Evolutionary conservation across 2,329 filamentous ascomycete genomes (phyloP).

Genomic region (Zymoseptoria brevis): DNA sequence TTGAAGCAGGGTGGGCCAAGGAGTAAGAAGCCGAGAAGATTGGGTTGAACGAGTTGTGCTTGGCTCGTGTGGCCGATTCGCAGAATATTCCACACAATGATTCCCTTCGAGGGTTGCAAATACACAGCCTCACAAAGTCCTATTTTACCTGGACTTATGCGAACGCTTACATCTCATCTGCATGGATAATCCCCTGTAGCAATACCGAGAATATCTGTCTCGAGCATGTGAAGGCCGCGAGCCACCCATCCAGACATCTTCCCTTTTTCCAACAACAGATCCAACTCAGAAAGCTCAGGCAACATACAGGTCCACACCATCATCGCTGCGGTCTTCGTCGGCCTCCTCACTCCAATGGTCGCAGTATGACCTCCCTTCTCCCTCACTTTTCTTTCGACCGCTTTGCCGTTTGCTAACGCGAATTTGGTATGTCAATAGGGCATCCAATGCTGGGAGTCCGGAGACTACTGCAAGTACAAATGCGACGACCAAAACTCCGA

Average conservation of each 20-base stretch:
- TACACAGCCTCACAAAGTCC: no score
- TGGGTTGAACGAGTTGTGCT: constrained; percentile 45
- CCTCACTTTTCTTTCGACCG: neutral
- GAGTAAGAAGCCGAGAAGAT: constrained; percentile 72
- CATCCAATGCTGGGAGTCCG: neutral
- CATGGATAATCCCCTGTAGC: neutral
- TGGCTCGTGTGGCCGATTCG: neutral
- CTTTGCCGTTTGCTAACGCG: neutral
- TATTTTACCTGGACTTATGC: no score
- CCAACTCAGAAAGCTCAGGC: neutral
- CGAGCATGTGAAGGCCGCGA: neutral
- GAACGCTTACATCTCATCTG: neutral
- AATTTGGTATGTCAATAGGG: neutral
- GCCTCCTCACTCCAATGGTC: neutral
- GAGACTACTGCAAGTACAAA: neutral
- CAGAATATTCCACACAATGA: neutral
- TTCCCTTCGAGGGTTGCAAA: neutral
- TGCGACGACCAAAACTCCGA: neutral
- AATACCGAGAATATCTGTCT: neutral
- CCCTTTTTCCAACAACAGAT: neutral
- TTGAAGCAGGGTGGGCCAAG: constrained; percentile 94
- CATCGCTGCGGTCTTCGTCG: neutral
- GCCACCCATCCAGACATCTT: neutral
- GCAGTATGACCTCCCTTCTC: neutral
- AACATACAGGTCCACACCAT: neutral